These are phyloP conservation scores for Tolypocladium paradoxum DNA, from an alignment of 2,329 filamentous ascomycete genomes.

Conservation along the genomic window DNA sequence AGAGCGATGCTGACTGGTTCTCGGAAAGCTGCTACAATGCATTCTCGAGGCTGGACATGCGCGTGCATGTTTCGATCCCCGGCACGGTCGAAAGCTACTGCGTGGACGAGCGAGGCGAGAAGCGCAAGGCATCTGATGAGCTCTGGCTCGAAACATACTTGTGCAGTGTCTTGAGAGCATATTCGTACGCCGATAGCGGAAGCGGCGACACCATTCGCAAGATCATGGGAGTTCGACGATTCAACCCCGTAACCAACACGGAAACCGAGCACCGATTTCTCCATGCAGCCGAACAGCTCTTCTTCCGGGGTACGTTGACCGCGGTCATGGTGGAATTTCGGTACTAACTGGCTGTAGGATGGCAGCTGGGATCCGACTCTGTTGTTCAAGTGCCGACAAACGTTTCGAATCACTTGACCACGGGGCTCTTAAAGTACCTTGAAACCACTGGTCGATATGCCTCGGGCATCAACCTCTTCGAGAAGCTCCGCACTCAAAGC, in stretches of 20 bases:
- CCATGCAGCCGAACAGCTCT: conserved; percentile 85
- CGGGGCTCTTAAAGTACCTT: conserved; percentile 90
- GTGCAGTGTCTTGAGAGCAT: conserved; percentile 86
- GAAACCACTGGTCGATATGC: conserved; percentile 88
- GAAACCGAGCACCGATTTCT: conserved; percentile 95
- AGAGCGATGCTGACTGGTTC: conserved; percentile 7
- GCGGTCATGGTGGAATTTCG: not conserved
- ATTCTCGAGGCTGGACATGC: conserved; percentile 95
- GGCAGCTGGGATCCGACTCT: conserved; percentile 92
- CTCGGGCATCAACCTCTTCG: conserved; percentile 94
- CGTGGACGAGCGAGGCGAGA: conserved; percentile 92
- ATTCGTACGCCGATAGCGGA: conserved; percentile 93
- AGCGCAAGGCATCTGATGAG: conserved; percentile 83
- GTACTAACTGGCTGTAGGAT: conserved; percentile 43
- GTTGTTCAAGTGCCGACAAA: conserved; percentile 96
- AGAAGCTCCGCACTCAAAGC: conserved; percentile 85
- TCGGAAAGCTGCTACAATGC: conserved; percentile 80
- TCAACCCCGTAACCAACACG: conserved; percentile 97
- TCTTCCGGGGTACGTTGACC: conserved; percentile 66
- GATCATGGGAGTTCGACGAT: conserved; percentile 91
- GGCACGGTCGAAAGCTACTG: conserved; percentile 96
- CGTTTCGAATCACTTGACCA: conserved; percentile 89
- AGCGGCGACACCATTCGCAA: conserved; percentile 91
- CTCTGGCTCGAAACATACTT: conserved; percentile 97
- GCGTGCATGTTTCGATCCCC: conserved; percentile 93